A percentile compares a stretch with the other conserved stretches of the same genome.
Conservation (phyloP, 495 filamentous ascomycete genomes). For the Echria macrotheca region DNA sequence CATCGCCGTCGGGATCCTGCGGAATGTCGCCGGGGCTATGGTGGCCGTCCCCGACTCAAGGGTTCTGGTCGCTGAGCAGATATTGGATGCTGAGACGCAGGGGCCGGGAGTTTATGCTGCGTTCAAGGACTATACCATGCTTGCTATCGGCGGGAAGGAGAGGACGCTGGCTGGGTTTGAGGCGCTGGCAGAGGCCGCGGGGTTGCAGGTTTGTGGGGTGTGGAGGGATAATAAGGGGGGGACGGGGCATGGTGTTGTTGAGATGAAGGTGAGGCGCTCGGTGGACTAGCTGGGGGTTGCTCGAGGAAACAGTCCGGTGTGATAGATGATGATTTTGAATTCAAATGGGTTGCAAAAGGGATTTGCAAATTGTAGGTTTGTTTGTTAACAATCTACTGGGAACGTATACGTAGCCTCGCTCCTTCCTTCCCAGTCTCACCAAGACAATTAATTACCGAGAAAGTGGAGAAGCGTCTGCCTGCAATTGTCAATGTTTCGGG, state of each 20-base stretch:
- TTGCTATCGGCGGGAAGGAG: conserved; percentile 36
- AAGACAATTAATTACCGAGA: too few species aligned
- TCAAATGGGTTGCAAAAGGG: too few species aligned
- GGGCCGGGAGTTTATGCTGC: conserved; percentile 25
- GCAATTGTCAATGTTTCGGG: too few species aligned
- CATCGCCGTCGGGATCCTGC: conserved; percentile 23
- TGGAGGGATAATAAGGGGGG: conserved; percentile 16
- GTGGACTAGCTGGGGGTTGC: too few species aligned
- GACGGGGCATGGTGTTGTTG: conserved; percentile 25
- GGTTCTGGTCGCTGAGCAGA: conserved; percentile 34
- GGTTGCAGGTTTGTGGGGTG: conserved; percentile 29
- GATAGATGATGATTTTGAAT: too few species aligned
- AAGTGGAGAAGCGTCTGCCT: too few species aligned
- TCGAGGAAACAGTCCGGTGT: too few species aligned
- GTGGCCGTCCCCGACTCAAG: conserved; percentile 17
- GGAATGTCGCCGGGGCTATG: conserved; percentile 17
- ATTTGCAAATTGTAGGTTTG: too few species aligned
- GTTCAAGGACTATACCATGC: conserved; percentile 34
- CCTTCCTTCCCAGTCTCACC: too few species aligned
- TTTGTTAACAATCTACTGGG: too few species aligned
- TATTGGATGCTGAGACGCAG: conserved; percentile 23
- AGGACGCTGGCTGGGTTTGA: conserved; percentile 28
- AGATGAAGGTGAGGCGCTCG: conserved; percentile 15
- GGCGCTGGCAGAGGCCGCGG: conserved; percentile 22
- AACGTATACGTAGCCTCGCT: too few species aligned